Evolutionary conservation across 2,329 filamentous ascomycete species (phyloP).

Genomic region (Diaporthe sp.): DNA sequence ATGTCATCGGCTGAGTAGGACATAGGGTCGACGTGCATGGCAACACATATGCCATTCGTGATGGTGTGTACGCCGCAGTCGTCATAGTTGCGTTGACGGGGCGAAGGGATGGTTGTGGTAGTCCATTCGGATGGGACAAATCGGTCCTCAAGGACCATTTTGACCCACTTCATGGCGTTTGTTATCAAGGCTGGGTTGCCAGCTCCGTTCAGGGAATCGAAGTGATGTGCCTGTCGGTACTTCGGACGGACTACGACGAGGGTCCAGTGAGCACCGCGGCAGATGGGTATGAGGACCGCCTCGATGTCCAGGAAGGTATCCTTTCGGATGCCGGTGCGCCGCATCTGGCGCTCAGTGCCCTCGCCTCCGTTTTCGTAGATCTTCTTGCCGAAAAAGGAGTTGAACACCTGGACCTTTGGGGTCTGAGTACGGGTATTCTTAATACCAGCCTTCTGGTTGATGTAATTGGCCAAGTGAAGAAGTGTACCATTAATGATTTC

Average conservation of each 20-base stretch:
- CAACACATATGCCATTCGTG: slow-evolving; percentile 77
- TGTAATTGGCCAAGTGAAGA: slow-evolving; percentile 69
- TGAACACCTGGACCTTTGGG: slow-evolving; percentile 74
- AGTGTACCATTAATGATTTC: slow-evolving; percentile 80
- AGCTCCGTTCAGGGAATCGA: slow-evolving; percentile 74
- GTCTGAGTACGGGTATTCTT: slow-evolving; percentile 60
- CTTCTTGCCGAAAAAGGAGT: slow-evolving; percentile 75
- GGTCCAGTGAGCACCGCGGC: slow-evolving; percentile 77
- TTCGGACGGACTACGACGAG: slow-evolving; percentile 76
- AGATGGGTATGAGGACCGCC: slow-evolving; percentile 79
- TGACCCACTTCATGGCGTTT: slow-evolving; percentile 68
- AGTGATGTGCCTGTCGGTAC: slow-evolving; percentile 73
- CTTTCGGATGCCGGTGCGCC: slow-evolving; percentile 69
- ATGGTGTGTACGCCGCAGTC: slow-evolving; percentile 86
- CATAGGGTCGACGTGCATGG: slow-evolving; percentile 66
- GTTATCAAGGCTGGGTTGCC: slow-evolving; percentile 54
- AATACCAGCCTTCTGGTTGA: slow-evolving; percentile 70
- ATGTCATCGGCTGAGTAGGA: slow-evolving; percentile 68
- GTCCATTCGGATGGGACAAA: slow-evolving; percentile 74
- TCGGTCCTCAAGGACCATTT: slow-evolving; percentile 67
- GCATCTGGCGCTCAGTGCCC: slow-evolving; percentile 68
- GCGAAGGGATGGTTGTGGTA: slow-evolving; percentile 63
- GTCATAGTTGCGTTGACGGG: slow-evolving; percentile 74
- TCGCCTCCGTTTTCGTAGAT: slow-evolving; percentile 63
- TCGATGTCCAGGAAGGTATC: slow-evolving; percentile 75